Evolutionary conservation across 768 basidiomycete species (phyloP).

Genomic region (Lepiota subincarnata): DNA sequence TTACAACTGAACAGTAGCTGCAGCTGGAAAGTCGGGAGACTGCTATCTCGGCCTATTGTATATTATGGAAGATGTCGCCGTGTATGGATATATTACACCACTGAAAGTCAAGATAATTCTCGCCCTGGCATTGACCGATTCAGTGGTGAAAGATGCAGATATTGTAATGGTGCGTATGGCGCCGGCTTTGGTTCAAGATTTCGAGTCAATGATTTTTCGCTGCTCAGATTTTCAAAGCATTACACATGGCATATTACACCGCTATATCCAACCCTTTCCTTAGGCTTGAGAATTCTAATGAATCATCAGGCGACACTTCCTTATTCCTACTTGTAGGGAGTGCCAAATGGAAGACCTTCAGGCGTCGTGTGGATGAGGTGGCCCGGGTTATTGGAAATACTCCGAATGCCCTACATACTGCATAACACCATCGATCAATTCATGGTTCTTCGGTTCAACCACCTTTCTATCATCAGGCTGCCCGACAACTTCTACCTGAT

Average conservation of each 20-base stretch:
- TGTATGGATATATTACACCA: slow-evolving; percentile 89
- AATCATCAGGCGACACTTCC: slow-evolving; percentile 46
- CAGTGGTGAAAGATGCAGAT: slow-evolving; percentile 77
- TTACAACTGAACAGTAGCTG: slow-evolving; percentile 29
- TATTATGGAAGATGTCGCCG: slow-evolving; percentile 89
- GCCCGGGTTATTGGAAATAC: slow-evolving; percentile 51
- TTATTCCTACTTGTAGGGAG: slow-evolving; percentile 58
- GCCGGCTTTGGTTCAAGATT: background rate
- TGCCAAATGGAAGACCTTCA: slow-evolving; percentile 66
- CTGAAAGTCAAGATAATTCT: slow-evolving; percentile 85
- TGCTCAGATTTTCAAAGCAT: slow-evolving; percentile 75
- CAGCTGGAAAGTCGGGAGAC: slow-evolving; percentile 61
- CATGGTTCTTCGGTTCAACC: background rate
- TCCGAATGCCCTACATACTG: slow-evolving; percentile 20
- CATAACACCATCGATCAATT: slow-evolving; percentile 7
- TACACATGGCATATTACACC: slow-evolving; percentile 84
- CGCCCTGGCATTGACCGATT: slow-evolving; percentile 74
- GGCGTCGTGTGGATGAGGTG: slow-evolving; percentile 72
- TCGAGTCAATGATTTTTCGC: background rate
- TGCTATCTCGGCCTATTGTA: slow-evolving; percentile 85
- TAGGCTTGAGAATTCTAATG: slow-evolving; percentile 49
- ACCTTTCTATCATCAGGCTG: slow-evolving; percentile 10
- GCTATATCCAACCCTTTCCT: slow-evolving; percentile 87
- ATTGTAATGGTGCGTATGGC: slow-evolving; percentile 57
- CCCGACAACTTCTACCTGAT: slow-evolving; percentile 3